A percentile compares a stretch with the other conserved stretches of the same genome.
These are phyloP conservation scores for Volvox reticuliferus DNA, from an alignment of 139 green algal genomes.

Conservation along the genomic window DNA sequence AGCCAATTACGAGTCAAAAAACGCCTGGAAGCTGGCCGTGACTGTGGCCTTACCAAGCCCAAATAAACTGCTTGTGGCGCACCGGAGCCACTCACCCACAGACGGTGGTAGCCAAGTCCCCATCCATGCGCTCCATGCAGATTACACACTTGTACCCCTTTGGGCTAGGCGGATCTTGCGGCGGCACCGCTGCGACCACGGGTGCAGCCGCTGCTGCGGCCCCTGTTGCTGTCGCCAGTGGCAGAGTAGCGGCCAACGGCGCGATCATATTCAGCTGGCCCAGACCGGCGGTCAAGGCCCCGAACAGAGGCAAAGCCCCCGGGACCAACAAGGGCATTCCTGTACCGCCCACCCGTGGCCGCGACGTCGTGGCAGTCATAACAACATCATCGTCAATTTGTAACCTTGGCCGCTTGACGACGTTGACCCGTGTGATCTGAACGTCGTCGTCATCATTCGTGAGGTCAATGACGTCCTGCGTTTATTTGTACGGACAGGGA, in stretches of 20 bases:
- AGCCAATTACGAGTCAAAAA: no score
- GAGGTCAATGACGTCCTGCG: slow-evolving; percentile 18
- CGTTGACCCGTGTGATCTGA: neutral
- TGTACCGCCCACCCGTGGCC: no score
- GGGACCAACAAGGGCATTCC: no score
- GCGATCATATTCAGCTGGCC: no score
- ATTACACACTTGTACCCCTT: slow-evolving; percentile 49
- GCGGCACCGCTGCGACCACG: neutral
- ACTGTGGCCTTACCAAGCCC: no score
- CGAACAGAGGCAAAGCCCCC: no score
- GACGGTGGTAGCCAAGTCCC: slow-evolving; percentile 30
- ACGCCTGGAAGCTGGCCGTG: no score
- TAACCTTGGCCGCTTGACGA: slow-evolving; percentile 18
- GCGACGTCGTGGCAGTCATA: no score
- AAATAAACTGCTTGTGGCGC: neutral
- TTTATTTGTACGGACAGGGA: neutral
- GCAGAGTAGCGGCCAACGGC: no score
- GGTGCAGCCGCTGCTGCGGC: neutral
- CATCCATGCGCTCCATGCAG: slow-evolving; percentile 30
- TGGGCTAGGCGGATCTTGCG: neutral
- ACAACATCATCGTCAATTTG: neutral
- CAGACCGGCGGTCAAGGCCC: no score
- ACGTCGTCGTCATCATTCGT: slow-evolving; percentile 31
- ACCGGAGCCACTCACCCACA: slow-evolving; percentile 23
- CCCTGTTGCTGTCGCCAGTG: neutral